These are phyloP conservation scores for Thermoascus crustaceus DNA, from an alignment of 2,329 filamentous ascomycete species.

Conservation along the genomic window DNA sequence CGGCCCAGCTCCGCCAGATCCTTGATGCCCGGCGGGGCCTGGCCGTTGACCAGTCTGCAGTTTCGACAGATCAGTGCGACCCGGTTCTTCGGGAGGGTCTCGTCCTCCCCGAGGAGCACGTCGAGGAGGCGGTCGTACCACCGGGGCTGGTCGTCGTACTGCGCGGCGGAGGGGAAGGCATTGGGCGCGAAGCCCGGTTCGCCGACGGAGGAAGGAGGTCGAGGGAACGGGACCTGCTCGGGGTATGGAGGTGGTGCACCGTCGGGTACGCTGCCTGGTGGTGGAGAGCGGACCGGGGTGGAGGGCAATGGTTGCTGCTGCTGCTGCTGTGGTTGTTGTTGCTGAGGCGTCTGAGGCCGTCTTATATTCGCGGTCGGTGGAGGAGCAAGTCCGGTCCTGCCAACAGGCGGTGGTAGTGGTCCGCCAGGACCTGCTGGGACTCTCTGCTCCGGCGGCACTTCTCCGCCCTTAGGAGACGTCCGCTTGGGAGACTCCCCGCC, in stretches of 20 bases:
- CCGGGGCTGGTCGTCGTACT: constrained; percentile 43
- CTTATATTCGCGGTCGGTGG: constrained; percentile 59
- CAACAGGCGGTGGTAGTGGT: not conserved
- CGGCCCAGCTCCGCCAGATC: constrained; percentile 68
- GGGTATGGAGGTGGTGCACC: constrained; percentile 18
- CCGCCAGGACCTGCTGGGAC: constrained; percentile 1
- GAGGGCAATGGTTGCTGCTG: constrained; percentile 7
- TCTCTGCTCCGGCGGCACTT: constrained; percentile 5
- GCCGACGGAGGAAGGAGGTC: constrained; percentile 20
- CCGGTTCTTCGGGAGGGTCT: constrained; percentile 83
- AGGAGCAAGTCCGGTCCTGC: constrained; percentile 47
- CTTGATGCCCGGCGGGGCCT: constrained; percentile 80
- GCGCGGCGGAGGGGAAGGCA: constrained; percentile 32
- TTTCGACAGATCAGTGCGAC: constrained; percentile 74
- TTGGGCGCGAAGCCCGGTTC: constrained; percentile 42
- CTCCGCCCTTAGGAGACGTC: constrained; percentile 16
- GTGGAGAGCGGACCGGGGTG: constrained; percentile 25
- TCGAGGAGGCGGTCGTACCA: constrained; percentile 97
- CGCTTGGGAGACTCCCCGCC: constrained; percentile 54
- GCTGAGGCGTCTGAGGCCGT: constrained; percentile 16
- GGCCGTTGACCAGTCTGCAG: constrained; percentile 88
- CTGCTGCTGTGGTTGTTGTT: too few relatives aligned
- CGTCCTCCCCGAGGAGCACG: constrained; percentile 86
- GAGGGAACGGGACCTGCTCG: constrained; percentile 8
- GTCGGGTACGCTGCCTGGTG: constrained; percentile 14